phyloP scores from a whole-genome alignment of 192 early-diverging fungal genomes.

The Mortierella claussenii region DNA sequence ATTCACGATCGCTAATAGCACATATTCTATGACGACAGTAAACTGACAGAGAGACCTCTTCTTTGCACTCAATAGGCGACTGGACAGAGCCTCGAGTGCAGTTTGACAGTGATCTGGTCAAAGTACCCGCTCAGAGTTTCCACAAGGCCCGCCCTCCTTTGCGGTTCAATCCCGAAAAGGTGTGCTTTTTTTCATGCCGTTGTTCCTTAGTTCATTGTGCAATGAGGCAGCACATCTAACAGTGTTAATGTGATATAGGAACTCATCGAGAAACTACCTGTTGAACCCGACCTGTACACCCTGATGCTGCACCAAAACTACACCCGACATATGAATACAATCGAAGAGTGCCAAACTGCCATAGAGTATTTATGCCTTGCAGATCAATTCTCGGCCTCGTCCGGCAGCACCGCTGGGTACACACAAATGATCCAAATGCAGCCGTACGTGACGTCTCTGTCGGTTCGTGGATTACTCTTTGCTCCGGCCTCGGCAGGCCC shows the following conservation, averaged over 20 bases:
- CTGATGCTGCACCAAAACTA: slow-evolving; percentile 73
- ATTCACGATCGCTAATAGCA: no score
- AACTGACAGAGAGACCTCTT: neutral
- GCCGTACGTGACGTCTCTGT: slow-evolving; percentile 41
- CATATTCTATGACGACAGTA: no score
- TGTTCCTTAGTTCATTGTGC: neutral
- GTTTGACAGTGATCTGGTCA: slow-evolving; percentile 32
- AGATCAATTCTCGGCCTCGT: slow-evolving; percentile 40
- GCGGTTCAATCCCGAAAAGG: slow-evolving; percentile 42
- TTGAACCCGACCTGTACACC: slow-evolving; percentile 61
- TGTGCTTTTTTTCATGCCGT: neutral
- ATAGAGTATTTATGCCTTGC: slow-evolving; percentile 62
- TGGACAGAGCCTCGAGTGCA: slow-evolving; percentile 9
- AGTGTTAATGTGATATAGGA: slow-evolving; percentile 7
- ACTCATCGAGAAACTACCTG: slow-evolving; percentile 61
- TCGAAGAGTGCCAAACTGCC: slow-evolving; percentile 61
- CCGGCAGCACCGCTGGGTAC: slow-evolving; percentile 6
- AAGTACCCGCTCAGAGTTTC: slow-evolving; percentile 14
- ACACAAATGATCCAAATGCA: slow-evolving; percentile 45
- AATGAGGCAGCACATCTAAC: neutral
- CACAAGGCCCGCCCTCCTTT: slow-evolving; percentile 27
- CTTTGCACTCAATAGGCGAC: slow-evolving; percentile 12
- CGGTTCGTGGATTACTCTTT: slow-evolving; percentile 29
- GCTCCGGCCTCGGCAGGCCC: slow-evolving; percentile 29
- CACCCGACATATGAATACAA: slow-evolving; percentile 53